phyloP scores from a whole-genome alignment of 176 grass and related monocot species.

The Ensete glaucum region DNA sequence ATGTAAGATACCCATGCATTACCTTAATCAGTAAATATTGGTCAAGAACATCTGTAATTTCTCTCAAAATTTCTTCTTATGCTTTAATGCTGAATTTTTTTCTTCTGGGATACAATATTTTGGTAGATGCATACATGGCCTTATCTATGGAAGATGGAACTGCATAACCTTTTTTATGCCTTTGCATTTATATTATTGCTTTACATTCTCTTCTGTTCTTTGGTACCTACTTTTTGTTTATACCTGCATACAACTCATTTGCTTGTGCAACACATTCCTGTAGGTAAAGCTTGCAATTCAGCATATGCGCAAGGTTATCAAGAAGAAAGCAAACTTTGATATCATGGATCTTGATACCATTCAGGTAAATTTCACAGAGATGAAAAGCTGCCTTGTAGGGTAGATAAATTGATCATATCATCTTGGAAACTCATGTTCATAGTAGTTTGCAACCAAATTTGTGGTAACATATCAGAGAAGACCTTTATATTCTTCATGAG shows the following conservation, averaged over 20 bases:
- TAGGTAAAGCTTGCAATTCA: slow-evolving; percentile 99
- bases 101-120: background rate
- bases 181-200: background rate
- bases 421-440: too few relatives aligned
- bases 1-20: background rate
- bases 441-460: too few relatives aligned
- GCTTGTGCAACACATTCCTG: background rate
- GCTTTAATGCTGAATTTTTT: background rate
- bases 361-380: slow-evolving; percentile 39
- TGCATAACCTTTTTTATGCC: background rate
- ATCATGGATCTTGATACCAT: slow-evolving; percentile 97
- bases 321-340: slow-evolving; percentile 96
- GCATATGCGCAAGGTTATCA: slow-evolving; percentile 91
- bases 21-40: background rate
- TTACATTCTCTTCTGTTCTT: background rate
- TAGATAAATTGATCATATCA: too few relatives aligned
- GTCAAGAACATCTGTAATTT: background rate
- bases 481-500: too few relatives aligned
- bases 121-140: background rate
- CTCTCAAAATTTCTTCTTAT: background rate
- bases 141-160: background rate
- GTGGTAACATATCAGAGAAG: too few relatives aligned
- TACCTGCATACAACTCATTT: background rate
- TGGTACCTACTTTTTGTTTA: background rate
- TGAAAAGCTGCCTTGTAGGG: background rate